Evolutionary conservation across 306 rosid species (phyloP), one percentile per base, ranked within the genome.

Genomic region (Crotalaria pallida): DNA sequence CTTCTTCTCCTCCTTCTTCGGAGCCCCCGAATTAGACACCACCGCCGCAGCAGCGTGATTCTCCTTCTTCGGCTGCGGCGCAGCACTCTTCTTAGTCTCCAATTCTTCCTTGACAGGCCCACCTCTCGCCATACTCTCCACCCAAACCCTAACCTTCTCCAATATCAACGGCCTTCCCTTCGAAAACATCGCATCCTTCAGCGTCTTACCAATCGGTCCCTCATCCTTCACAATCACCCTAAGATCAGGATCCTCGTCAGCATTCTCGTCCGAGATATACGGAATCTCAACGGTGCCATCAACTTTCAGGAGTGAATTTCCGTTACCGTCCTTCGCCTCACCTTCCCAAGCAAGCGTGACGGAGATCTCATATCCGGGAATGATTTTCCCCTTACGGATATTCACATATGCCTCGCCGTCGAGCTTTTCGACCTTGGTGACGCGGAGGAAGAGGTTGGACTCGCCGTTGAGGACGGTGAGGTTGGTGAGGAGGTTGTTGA

Each of bases 351-450:
- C 50, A 5, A 94, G 29, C 0, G 72, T 22, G n/a, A 94, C 79
- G 61, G 82, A 86, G 79, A 94, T 80, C 75, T 91, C 99, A 62
- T 94, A 94, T 0, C 99, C 99, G 0, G 99, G 99, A 12, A 94
- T 94, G 58, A 91, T 87, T 44, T 94, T 94, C 0, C 99, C 99
- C 76, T 94, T 94, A 3, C 99, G 97, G 3, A 94, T 40, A 48
- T 94, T 94, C 56, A 94, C 88, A 65, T 94, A 94, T 10, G 99
- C 99, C 23, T 94, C 99, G 36, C 99, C 99, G 3, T 86, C 88
- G 60, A 94, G 77, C 72, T 73, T 82, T 4, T 79, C 87, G 31
- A 88, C 81, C 10, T 75, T 73, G 58, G 85, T 91, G 58, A 84
- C 84, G 71, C 36, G 78, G 86, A 86, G 36, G 78, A 70, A 82